A percentile compares a stretch with the other conserved stretches of the same genome.
Conservation (phyloP, 2,329 filamentous ascomycete species). For the Fusarium newnesense region DNA sequence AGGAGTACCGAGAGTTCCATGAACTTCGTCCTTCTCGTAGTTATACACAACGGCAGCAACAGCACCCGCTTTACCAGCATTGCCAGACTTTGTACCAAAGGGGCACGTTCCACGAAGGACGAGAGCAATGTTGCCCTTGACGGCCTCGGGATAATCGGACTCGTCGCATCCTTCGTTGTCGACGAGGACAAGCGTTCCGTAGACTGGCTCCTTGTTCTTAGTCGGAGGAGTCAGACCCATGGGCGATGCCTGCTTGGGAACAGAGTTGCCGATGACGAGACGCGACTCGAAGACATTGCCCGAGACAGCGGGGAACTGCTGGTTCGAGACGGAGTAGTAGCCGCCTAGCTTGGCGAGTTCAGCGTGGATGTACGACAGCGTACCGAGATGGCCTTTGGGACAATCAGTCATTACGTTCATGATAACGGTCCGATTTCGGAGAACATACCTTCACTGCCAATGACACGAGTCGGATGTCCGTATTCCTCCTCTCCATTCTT, state of each 20-base stretch:
- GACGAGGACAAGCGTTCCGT: slow-evolving; percentile 69
- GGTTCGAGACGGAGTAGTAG: slow-evolving; percentile 72
- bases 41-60: slow-evolving; percentile 80
- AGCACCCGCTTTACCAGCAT: slow-evolving; percentile 76
- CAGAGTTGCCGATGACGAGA: slow-evolving; percentile 64
- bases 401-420: slow-evolving; percentile 15
- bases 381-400: slow-evolving; percentile 67
- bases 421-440: slow-evolving; percentile 1
- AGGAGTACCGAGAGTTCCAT: slow-evolving; percentile 75
- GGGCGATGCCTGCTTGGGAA: slow-evolving; percentile 61
- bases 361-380: slow-evolving; percentile 70
- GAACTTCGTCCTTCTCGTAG: slow-evolving; percentile 69
- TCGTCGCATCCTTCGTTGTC: slow-evolving; percentile 70
- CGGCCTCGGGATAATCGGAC: slow-evolving; percentile 69
- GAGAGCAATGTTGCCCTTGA: slow-evolving; percentile 74
- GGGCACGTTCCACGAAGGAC: slow-evolving; percentile 75
- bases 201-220: slow-evolving; percentile 66
- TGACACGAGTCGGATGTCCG: slow-evolving; percentile 76
- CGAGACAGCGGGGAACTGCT: slow-evolving; percentile 71
- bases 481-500: slow-evolving; percentile 68
- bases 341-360: slow-evolving; percentile 64
- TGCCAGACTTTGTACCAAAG: slow-evolving; percentile 76
- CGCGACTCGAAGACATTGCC: slow-evolving; percentile 69
- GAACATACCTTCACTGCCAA: slow-evolving; percentile 69
- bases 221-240: slow-evolving; percentile 77